phyloP scores from a whole-genome alignment of 2,329 filamentous ascomycete species.

The Trichoderma sp. region DNA sequence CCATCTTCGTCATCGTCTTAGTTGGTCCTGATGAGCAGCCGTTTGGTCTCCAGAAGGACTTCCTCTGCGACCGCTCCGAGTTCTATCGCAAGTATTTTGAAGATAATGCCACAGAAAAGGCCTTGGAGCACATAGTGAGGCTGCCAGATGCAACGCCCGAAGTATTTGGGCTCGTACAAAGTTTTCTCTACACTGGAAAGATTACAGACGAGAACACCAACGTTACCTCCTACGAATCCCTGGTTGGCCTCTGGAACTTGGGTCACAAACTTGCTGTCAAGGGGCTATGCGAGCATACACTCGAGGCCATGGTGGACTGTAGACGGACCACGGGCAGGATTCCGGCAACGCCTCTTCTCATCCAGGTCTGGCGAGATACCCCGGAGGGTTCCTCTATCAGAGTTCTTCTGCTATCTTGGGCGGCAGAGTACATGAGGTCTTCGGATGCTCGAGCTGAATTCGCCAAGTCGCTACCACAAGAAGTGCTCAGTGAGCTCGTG shows the following conservation, averaged over 20 bases:
- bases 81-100: slow-evolving; percentile 48
- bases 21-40: slow-evolving; percentile 51
- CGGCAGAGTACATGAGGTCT: slow-evolving; percentile 60
- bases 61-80: slow-evolving; percentile 50
- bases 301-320: slow-evolving; percentile 57
- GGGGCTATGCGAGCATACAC: slow-evolving; percentile 53
- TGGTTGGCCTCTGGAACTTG: slow-evolving; percentile 57
- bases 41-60: slow-evolving; percentile 58
- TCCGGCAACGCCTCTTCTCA: slow-evolving; percentile 55
- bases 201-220: slow-evolving; percentile 42
- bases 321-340: slow-evolving; percentile 52
- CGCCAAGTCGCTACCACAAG: slow-evolving; percentile 58
- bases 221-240: slow-evolving; percentile 51
- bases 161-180: slow-evolving; percentile 54
- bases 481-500: slow-evolving; percentile 61
- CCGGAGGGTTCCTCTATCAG: slow-evolving; percentile 59
- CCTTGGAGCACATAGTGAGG: slow-evolving; percentile 49
- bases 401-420: slow-evolving; percentile 57
- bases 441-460: slow-evolving; percentile 56
- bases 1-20: slow-evolving; percentile 53
- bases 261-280: slow-evolving; percentile 50
- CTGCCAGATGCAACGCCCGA: slow-evolving; percentile 47
- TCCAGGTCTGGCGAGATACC: slow-evolving; percentile 61
- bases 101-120: slow-evolving; percentile 32
- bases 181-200: slow-evolving; percentile 51